A percentile compares a stretch with the other conserved stretches of the same genome.
These are phyloP conservation scores for Arthrobotrys megalospora DNA, from an alignment of 2,329 filamentous ascomycete species.

Conservation along the genomic window DNA sequence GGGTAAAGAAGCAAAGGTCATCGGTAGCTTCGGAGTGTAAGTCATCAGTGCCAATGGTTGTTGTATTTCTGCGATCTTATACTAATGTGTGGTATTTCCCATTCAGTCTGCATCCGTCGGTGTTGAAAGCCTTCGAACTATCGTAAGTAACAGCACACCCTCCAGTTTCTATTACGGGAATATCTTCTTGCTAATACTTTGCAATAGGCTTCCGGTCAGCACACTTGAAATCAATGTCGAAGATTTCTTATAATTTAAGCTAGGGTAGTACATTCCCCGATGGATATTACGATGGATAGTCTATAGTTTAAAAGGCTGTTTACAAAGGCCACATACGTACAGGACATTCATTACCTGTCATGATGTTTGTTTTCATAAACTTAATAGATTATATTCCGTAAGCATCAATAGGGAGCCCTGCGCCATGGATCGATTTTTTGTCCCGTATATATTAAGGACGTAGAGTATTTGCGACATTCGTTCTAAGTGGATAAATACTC, in stretches of 20 bases:
- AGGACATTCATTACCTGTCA: background rate
- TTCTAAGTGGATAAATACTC: no score
- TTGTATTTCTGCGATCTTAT: background rate
- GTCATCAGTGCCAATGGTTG: slow-evolving; percentile 13
- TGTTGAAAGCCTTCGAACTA: slow-evolving; percentile 93
- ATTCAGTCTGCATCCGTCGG: slow-evolving; percentile 81
- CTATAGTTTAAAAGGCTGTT: slow-evolving; percentile 4
- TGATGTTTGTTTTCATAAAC: slow-evolving; percentile 10
- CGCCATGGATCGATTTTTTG: no score
- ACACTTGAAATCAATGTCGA: slow-evolving; percentile 95
- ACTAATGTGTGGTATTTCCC: slow-evolving; percentile 35
- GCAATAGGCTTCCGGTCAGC: slow-evolving; percentile 84
- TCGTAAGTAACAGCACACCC: slow-evolving; percentile 72
- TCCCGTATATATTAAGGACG: no score
- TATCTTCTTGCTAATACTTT: background rate
- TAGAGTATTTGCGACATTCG: no score
- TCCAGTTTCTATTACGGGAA: background rate
- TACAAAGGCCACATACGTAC: slow-evolving; percentile 10
- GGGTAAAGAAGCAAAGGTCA: slow-evolving; percentile 79
- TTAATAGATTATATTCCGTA: slow-evolving; percentile 29
- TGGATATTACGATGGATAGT: slow-evolving; percentile 16
- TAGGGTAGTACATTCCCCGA: background rate
- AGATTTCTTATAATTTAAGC: slow-evolving; percentile 75
- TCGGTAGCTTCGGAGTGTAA: slow-evolving; percentile 89
- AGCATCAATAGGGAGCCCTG: background rate